A percentile compares a stretch with the other conserved stretches of the same genome.
Evolutionary conservation across 192 early-diverging fungal species (phyloP).

Genomic region (Thamnidium elegans): DNA sequence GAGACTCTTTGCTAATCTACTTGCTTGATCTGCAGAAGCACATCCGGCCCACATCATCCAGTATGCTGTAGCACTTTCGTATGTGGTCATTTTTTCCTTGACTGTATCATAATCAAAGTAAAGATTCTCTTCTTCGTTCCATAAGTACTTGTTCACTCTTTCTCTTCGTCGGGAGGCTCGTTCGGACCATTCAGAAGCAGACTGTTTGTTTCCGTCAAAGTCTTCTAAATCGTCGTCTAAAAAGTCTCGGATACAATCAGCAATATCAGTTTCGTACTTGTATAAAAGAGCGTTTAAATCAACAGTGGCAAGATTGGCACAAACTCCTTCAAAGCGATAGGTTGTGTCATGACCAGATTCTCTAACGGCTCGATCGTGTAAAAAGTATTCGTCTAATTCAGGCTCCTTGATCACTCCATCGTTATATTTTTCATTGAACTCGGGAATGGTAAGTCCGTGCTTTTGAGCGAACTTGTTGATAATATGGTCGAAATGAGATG

Average conservation of each 20-base stretch:
- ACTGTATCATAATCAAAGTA: slow-evolving; percentile 92
- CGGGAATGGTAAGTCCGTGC: slow-evolving; percentile 61
- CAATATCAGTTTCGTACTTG: slow-evolving; percentile 95
- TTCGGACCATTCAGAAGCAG: slow-evolving; percentile 57
- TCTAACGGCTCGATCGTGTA: slow-evolving; percentile 95
- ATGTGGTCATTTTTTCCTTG: slow-evolving; percentile 60
- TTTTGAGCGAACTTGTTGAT: slow-evolving; percentile 75
- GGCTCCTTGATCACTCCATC: slow-evolving; percentile 68
- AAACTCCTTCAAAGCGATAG: slow-evolving; percentile 88
- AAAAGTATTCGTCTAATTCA: slow-evolving; percentile 90
- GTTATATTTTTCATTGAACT: slow-evolving; percentile 76
- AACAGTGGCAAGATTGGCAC: slow-evolving; percentile 88
- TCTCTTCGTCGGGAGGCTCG: slow-evolving; percentile 61
- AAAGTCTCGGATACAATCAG: slow-evolving; percentile 59
- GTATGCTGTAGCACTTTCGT: slow-evolving; percentile 86
- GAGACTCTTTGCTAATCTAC: slow-evolving; percentile 65
- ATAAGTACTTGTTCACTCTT: slow-evolving; percentile 76
- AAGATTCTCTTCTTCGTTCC: slow-evolving; percentile 74
- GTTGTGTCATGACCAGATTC: slow-evolving; percentile 98
- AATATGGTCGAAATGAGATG: slow-evolving; percentile 84
- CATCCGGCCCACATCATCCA: slow-evolving; percentile 94
- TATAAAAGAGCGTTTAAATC: slow-evolving; percentile 92
- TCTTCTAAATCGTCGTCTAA: slow-evolving; percentile 50
- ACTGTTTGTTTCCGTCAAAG: slow-evolving; percentile 39
- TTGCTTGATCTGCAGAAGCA: slow-evolving; percentile 72